Base-by-base conservation (phyloP, 2,329 filamentous ascomycete species). In the Tolypocladium ovalisporum region DNA sequence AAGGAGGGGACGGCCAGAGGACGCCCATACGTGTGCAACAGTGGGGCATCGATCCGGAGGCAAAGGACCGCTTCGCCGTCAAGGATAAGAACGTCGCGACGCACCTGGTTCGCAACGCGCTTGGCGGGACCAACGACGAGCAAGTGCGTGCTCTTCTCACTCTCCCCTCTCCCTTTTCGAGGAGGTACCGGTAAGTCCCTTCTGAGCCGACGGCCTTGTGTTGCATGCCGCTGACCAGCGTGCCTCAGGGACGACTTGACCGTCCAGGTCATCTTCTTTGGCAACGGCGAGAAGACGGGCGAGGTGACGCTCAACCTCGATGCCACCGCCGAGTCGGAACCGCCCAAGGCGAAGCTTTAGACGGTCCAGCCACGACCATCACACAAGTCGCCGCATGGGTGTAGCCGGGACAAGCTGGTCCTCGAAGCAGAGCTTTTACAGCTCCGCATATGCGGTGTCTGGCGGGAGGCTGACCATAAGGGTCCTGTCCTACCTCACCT, bases 221-320 rank as follows among this genome's bases (percentile, higher is more conserved):
- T 49, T 53, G n/a, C 22, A 19, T 55, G 24, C 17, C n/a, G 22
- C n/a, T 36, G 12, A 37, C 47, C 56, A 39, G 52, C 19, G 1
- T 37, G 3, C 39, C 27, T 4, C 49, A 93, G 90, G 64, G 94
- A 99, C 69, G 94, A 99, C 70, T 76, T 99, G 61, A 99, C 94
- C 0, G 93, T 99, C 19, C 90, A 99, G 72, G 94, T 99, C 60
- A 96, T 99, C 68, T 99, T 99, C 80, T 99, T 99, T 66, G 94
- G 94, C 59, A 84, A 96, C 64, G 84, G 87, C 39, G 77, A 86
- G 56, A 86, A 86, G 69, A 88, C 81, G 35, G 91, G 92, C 39
- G 86, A 87, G 61, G 87, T 97, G 6, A 82, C 87, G 6, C 71
- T 96, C 58, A 99, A 97, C 72, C 79, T 87, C 62, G 93, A 97